Evolutionary conservation across 176 grass and related monocot species (phyloP), one percentile per base, ranked within the genome.

Genomic region (Guadua angustifolia): DNA sequence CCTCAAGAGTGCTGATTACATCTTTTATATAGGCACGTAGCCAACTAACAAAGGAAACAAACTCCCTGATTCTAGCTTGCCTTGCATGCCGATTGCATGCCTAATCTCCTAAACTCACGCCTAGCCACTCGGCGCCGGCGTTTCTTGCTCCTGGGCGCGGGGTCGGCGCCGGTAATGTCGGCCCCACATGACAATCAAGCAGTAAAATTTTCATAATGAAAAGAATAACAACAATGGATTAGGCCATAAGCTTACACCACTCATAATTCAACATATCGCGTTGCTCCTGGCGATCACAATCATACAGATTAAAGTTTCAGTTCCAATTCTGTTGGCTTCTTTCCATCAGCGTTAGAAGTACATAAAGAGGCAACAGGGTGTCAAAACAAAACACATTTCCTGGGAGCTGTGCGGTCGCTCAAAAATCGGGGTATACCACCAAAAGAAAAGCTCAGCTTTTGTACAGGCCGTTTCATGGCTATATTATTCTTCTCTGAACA

Each of bases 401-500:
- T 77, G 57, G 17, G 71, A 72, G 79, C 64, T 72, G 71, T 77
- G 71, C 72, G 62, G 39, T 75, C 62, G 39, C 75, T 84, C 84
- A 82, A 87, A 89, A 75, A 61, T 79, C 84, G 60, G 53, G 80
- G 43, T 79, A 73, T 59, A 73, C 57, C 66, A 70, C 73, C 24
- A 39, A 52, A 73, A 69, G 35, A 72, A 40, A 66, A 66, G 6
- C 60, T 80, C 52, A 76, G 32, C 85, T 84, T 84, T 69, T 80
- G 84, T 84, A 90, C 78, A 89, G 13, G 80, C 81, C 70, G 19
- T 78, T 86, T 65, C 82, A 62, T 88, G 87, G 88, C 69, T 66
- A 79, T 72, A 86, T 89, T 91, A 91, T 86, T 94, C 79, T 86
- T 83, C 26, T 58, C 47, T 26, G 4, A 73, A 65, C 14, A 6